Evolutionary conservation across 192 early-diverging fungal species (phyloP), one percentile per base, ranked within the genome.

Genomic region (Chytriomyces confervae): DNA sequence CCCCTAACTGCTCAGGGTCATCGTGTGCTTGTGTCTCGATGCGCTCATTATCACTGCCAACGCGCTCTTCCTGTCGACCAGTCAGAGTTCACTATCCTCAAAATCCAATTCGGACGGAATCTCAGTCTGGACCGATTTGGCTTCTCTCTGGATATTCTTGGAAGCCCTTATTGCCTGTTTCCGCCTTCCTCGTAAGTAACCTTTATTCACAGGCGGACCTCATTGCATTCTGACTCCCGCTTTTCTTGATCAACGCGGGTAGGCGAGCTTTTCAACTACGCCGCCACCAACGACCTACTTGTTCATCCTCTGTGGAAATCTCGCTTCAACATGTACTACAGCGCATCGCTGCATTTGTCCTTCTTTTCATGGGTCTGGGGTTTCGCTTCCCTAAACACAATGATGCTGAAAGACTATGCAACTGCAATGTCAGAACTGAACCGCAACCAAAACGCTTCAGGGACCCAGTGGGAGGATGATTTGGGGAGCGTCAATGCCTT

Each of bases 41-140:
- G 53, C 53, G 0, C 53, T 57, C 20, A 20, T 57, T 57, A 57
- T 57, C 20, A 57, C 53, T 57, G 53, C 53, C 16, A 57, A 57
- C 20, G 53, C 53, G 16, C 53, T 57, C 53, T 57, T 57, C 53
- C 53, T 57, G 16, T 57, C 53, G 3, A 57, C 16, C 53, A 57
- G 53, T 20, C 16, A 13, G 16, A 57, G 20, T 20, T 57, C 13
- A 3, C 16, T 13, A 13, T 57, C 53, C 53, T 13, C 53, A n/a
- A n/a, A 13, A n/a, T 13, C 13, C 16, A 57, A 20, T 20, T 20
- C 20, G 1, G 53, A 57, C 53, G 20, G 53, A 13, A 20, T 1
- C 16, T 57, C 63, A 13, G 44, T 69, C 16, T 69, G 67, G 67
- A 69, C 44, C 13, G 67, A 69, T 49, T 46, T 69, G 9, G 67